These are phyloP conservation scores for Zostera marina DNA, from an alignment of 116 monocot genomes.

Conservation along the genomic window DNA sequence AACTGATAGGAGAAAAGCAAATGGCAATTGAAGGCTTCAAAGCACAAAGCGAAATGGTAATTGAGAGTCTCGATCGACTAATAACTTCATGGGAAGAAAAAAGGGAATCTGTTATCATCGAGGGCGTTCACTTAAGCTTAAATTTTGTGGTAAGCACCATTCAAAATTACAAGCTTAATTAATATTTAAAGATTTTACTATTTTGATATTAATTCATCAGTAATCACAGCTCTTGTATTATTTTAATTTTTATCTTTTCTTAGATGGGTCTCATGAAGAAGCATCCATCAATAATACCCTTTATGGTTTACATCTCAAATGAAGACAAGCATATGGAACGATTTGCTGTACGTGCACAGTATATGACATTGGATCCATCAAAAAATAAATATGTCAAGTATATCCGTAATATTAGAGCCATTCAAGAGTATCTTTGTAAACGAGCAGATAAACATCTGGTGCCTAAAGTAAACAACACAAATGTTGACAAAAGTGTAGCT, in stretches of 20 bases:
- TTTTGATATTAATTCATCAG: not conserved
- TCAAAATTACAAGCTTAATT: not conserved
- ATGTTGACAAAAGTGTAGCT: constrained; percentile 85
- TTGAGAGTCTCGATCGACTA: constrained; percentile 78
- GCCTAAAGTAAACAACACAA: constrained; percentile 88
- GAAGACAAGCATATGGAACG: constrained; percentile 85
- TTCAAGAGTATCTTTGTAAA: constrained; percentile 84
- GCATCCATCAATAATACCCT: constrained; percentile 84
- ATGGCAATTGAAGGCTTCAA: constrained; percentile 92
- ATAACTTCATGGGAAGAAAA: constrained; percentile 91
- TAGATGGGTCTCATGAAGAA: constrained; percentile 97
- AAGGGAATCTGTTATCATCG: constrained; percentile 81
- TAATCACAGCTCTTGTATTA: not conserved
- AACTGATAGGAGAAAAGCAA: constrained; percentile 46
- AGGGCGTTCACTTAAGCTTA: constrained; percentile 87
- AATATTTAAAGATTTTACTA: not conserved
- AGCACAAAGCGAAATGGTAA: constrained; percentile 95
- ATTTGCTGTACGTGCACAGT: constrained; percentile 94
- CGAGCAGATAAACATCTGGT: constrained; percentile 79
- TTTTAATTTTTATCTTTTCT: constrained; percentile 7
- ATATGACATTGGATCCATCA: constrained; percentile 82
- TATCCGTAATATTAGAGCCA: constrained; percentile 74
- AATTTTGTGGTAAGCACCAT: constrained; percentile 74
- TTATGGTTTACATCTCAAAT: constrained; percentile 81
- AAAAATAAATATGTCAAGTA: constrained; percentile 92